Conservation (phyloP, 176 grass and related monocot genomes). For the Bromus sterilis region DNA sequence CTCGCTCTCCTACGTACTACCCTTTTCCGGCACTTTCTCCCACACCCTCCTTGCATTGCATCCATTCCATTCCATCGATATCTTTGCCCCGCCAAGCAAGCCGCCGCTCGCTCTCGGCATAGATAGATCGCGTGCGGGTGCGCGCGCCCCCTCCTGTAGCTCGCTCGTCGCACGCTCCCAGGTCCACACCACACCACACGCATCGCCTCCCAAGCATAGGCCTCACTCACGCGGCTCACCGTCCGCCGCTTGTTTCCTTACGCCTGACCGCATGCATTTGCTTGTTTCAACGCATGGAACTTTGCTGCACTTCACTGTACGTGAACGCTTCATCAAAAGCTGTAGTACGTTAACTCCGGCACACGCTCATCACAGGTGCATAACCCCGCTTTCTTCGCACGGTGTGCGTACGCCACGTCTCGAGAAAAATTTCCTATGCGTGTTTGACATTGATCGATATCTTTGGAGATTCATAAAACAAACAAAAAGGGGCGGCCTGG, state of each 20-base stretch:
- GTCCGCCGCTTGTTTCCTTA: neutral
- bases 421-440: neutral
- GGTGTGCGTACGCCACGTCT: too few species aligned
- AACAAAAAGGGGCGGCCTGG: neutral
- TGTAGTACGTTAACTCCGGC: neutral
- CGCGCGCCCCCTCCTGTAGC: neutral
- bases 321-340: neutral
- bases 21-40: conserved; percentile 12
- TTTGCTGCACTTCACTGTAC: neutral
- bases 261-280: neutral
- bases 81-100: conserved; percentile 6
- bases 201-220: neutral
- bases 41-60: neutral
- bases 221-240: neutral
- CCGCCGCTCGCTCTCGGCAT: neutral
- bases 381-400: too few species aligned
- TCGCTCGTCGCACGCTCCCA: neutral
- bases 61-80: too few species aligned
- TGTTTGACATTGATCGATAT: neutral
- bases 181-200: neutral
- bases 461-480: neutral
- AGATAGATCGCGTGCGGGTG: neutral
- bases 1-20: too few species aligned
- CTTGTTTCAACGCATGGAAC: neutral
- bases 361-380: neutral